Base-by-base conservation (phyloP, 2,329 filamentous ascomycete genomes). In the Monilinia laxa region DNA sequence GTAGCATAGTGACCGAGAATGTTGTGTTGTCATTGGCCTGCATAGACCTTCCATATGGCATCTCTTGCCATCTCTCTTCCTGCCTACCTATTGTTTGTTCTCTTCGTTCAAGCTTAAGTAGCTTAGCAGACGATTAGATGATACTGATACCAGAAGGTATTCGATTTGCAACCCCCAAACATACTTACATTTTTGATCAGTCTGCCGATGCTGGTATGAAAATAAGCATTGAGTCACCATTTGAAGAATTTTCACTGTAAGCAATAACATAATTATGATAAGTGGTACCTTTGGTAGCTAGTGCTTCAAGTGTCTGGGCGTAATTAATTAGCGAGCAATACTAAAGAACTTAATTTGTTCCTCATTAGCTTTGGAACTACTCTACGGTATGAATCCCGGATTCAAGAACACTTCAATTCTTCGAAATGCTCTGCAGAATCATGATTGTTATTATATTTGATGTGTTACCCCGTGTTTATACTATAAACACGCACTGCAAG, bases 271-370 rank as follows among this genome's bases (percentile, higher is more conserved):
- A 31, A 35, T 47, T 31, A n/a, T 20, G 18, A 38, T 31, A 5
- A 5, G 3, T 28, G 14, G 35, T 23, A 45, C 16, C 6, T 47
- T 47, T n/a, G 18, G 20, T 23, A 4, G n/a, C 45, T 52, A 40
- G 45, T 35, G 38, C 25, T 62, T 31, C 25, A 59, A 59, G 57
- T 42, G 25, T 49, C 23, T n/a, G 57, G 40, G 12, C 25, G 11
- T 31, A 16, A 65, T 35, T 18, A 14, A 49, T 65, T 65, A 65
- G 63, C 63, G 63, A 65, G 23, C 2, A 31, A 31, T 28, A 16
- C 42, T 35, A 35, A 65, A 59, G 23, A 65, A 42, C 23, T 65
- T 65, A 53, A 35, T 4, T 35, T 35, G 63, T 20, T 12, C 40
- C 31, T 54, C 11, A 58, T 58, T 45, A 4, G 16, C n/a, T 14